Percentiles rank a stretch among this genome's conserved stretches.
These are phyloP conservation scores for Aspergillus fischeri DNA, from an alignment of 2,329 filamentous ascomycete genomes.

Conservation along the genomic window DNA sequence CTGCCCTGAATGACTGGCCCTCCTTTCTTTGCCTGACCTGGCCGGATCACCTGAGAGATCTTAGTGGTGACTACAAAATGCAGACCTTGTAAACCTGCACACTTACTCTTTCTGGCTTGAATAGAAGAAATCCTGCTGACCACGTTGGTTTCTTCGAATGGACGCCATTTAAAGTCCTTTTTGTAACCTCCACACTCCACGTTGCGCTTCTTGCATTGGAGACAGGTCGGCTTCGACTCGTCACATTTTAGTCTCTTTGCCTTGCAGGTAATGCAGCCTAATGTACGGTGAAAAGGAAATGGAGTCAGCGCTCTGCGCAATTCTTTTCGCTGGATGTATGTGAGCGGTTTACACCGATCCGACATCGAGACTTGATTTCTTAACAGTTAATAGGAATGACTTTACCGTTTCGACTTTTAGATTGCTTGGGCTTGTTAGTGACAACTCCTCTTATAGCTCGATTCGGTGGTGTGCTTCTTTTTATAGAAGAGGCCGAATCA, in stretches of 20 bases:
- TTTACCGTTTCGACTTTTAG: slow-evolving; percentile 72
- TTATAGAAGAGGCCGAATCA: slow-evolving; percentile 26
- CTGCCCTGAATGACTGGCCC: not conserved
- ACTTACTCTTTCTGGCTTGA: slow-evolving; percentile 47
- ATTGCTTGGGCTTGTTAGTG: slow-evolving; percentile 62
- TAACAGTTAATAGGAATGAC: slow-evolving; percentile 9
- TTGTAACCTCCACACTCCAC: slow-evolving; percentile 68
- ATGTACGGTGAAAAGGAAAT: slow-evolving; percentile 15
- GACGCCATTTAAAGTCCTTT: slow-evolving; percentile 72
- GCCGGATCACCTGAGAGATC: not conserved
- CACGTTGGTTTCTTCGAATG: slow-evolving; percentile 62
- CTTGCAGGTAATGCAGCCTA: slow-evolving; percentile 71
- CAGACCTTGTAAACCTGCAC: not conserved
- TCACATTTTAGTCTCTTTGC: slow-evolving; percentile 70
- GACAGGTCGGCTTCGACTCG: slow-evolving; percentile 65
- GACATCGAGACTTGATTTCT: slow-evolving; percentile 1
- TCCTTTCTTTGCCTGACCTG: not conserved
- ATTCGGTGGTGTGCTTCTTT: slow-evolving; percentile 16
- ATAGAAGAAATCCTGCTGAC: slow-evolving; percentile 27
- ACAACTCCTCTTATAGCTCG: slow-evolving; percentile 4
- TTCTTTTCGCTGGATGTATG: not conserved
- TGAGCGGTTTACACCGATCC: not conserved
- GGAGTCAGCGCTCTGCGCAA: slow-evolving; percentile 27
- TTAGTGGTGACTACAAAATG: not conserved
- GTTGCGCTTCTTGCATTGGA: slow-evolving; percentile 62